phyloP scores from a whole-genome alignment of 768 basidiomycete genomes.

The Trametes gibbosa region DNA sequence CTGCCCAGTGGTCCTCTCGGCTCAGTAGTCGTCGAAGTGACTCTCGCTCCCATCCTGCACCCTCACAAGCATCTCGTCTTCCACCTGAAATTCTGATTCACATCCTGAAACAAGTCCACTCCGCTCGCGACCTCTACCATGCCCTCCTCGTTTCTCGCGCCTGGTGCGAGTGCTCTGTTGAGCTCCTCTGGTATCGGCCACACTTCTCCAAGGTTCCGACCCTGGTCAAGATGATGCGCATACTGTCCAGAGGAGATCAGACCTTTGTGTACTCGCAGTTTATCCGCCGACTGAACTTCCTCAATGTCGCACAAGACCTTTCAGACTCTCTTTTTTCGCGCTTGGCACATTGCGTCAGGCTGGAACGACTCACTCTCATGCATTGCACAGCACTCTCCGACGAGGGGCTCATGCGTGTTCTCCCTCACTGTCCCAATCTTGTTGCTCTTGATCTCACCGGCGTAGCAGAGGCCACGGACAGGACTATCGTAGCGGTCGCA shows the following conservation, averaged over 20 bases:
- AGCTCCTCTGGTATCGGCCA: constrained; percentile 93
- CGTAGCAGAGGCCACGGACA: constrained; percentile 66
- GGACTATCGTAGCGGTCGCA: constrained; percentile 70
- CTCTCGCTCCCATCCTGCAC: constrained; percentile 22
- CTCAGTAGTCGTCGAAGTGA: constrained; percentile 21
- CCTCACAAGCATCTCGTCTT: constrained; percentile 54
- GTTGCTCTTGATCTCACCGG: constrained; percentile 85
- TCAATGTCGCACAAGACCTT: constrained; percentile 64
- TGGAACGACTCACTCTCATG: constrained; percentile 88
- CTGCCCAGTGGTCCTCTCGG: constrained; percentile 51
- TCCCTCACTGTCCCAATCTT: constrained; percentile 71
- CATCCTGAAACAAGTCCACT: constrained; percentile 81
- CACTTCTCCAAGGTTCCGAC: constrained; percentile 65
- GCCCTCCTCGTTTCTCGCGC: constrained; percentile 79
- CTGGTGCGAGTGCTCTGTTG: constrained; percentile 96
- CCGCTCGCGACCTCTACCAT: constrained; percentile 68
- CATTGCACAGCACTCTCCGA: constrained; percentile 71
- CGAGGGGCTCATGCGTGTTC: constrained; percentile 56
- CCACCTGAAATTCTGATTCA: constrained; percentile 93
- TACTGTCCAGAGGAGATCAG: constrained; percentile 60
- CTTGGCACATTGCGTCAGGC: constrained; percentile 70
- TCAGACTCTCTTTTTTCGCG: constrained; percentile 70
- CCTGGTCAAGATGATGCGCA: constrained; percentile 73
- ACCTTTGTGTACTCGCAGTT: constrained; percentile 88
- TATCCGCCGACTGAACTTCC: constrained; percentile 89